Evolutionary conservation across 192 early-diverging fungal species (phyloP), one percentile per base, ranked within the genome.

Genomic region (Piromyces finnis): DNA sequence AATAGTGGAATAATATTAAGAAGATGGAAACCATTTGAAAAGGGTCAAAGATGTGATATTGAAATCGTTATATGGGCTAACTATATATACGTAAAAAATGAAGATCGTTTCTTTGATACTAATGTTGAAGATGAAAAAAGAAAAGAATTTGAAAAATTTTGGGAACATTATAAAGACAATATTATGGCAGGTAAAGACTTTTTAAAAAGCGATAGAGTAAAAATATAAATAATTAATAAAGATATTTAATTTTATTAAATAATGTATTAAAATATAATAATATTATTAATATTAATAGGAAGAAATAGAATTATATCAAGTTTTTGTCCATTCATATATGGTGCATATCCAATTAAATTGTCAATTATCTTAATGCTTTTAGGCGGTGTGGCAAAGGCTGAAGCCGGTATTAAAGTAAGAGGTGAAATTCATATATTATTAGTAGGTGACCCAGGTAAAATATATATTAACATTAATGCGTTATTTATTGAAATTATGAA

Each of bases 361-460:
- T 92, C 93, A 1, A 88, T 93, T 13, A 84, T 92, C 82, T 83
- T 94, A 79, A 87, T 93, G 22, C 81, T 94, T 28, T 88, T 92
- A 6, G 89, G 93, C 30, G 93, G 93, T 11, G 91, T 94, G 13
- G 87, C 85, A 35, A 87, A 85, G 14, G 78, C 84, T 0, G 91
- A 91, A 68, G 79, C 86, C 0, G 92, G 92, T 0, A 84, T 92
- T 51, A 89, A 89, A 37, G 89, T 92, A 18, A 86, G 93, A 26
- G 93, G 93, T 14, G 93, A 94, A 78, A 84, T 87, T 12, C 93
- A 94, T 82, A 32, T 94, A 39, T 84, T 94, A 77, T 84, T 94
- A 29, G 91, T 94, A 4, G 93, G 93, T 5, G 93, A 94, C 80
- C 93, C 93, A 30, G 93, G 93, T 35, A n/a, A 91, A 86, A 41